These are phyloP conservation scores for Craterostigma plantagineum DNA, from an alignment of 257 asterid genomes.

Conservation along the genomic window DNA sequence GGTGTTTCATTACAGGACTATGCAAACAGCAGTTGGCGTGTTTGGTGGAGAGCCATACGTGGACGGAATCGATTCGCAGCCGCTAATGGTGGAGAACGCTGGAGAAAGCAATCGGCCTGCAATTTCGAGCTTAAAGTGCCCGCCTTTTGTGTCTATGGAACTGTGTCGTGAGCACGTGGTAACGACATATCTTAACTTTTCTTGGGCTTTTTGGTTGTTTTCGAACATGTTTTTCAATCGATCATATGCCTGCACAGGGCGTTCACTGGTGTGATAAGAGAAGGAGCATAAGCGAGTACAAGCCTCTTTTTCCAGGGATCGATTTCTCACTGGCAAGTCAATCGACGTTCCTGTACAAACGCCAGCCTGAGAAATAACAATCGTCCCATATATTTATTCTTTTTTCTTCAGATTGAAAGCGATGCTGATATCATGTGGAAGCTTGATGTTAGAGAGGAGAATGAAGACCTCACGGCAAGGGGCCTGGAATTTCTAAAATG, in stretches of 20 bases:
- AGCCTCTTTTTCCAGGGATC: constrained; percentile 62
- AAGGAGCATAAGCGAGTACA: constrained; percentile 66
- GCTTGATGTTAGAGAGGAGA: constrained; percentile 49
- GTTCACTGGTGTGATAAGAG: constrained; percentile 97
- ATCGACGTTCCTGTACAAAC: constrained; percentile 4
- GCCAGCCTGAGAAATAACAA: constrained; percentile 2
- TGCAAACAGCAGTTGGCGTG: constrained; percentile 94
- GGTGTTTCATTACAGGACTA: constrained; percentile 33
- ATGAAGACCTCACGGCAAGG: constrained; percentile 62
- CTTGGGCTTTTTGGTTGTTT: too few species aligned
- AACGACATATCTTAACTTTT: constrained; percentile 3
- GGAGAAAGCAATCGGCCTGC: constrained; percentile 56
- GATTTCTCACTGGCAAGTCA: constrained; percentile 82
- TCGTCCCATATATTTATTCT: constrained; percentile 5
- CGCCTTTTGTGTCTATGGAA: constrained; percentile 65
- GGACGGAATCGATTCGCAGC: constrained; percentile 42
- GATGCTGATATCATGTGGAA: constrained; percentile 69
- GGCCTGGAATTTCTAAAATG: constrained; percentile 69
- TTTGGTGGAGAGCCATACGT: constrained; percentile 62
- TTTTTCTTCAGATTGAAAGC: constrained; percentile 54
- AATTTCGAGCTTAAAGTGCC: constrained; percentile 65
- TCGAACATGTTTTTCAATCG: neutral
- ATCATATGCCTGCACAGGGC: constrained; percentile 37
- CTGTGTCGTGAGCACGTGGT: constrained; percentile 90
- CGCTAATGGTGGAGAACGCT: constrained; percentile 51